A percentile compares a stretch with the other conserved stretches of the same genome.
These are phyloP conservation scores for Monosporozyma yasuniensis DNA, from an alignment of 805 yeast species.

Conservation along the genomic window DNA sequence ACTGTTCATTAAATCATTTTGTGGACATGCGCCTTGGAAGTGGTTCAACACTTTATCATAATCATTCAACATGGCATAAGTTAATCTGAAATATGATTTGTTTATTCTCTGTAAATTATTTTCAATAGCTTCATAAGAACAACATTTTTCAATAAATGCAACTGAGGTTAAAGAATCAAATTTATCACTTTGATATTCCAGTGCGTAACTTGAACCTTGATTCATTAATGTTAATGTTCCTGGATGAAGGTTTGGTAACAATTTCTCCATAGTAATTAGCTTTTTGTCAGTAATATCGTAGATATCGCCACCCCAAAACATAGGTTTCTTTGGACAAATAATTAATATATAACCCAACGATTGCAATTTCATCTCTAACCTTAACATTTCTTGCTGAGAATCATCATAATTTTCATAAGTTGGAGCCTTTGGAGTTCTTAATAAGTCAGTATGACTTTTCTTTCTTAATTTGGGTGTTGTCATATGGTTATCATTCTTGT, in stretches of 20 bases:
- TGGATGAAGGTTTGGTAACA: constrained; percentile 15
- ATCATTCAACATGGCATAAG: constrained; percentile 55
- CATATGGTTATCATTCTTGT: not conserved
- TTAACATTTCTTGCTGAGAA: constrained; percentile 23
- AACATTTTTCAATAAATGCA: constrained; percentile 50
- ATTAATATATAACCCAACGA: constrained; percentile 57
- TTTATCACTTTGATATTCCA: constrained; percentile 46
- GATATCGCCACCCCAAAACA: constrained; percentile 84
- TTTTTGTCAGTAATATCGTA: constrained; percentile 20
- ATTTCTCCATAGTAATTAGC: constrained; percentile 7
- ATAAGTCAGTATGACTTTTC: constrained; percentile 16
- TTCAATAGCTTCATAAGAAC: constrained; percentile 67
- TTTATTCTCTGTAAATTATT: constrained; percentile 60
- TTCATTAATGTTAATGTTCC: constrained; percentile 18
- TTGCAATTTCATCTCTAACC: constrained; percentile 23
- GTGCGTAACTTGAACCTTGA: constrained; percentile 54
- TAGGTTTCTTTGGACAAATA: constrained; percentile 70
- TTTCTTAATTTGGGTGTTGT: not conserved
- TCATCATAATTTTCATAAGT: constrained; percentile 13
- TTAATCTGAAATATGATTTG: constrained; percentile 56
- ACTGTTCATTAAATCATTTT: constrained; percentile 69
- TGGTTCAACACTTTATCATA: constrained; percentile 42
- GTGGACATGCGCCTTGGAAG: constrained; percentile 51
- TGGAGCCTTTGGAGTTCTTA: not conserved
- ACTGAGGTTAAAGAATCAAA: constrained; percentile 51